Percentiles rank a stretch among this genome's conserved stretches.
Conservation (phyloP, 1,284 basidiomycete genomes). For the Termitomyces sp. region DNA sequence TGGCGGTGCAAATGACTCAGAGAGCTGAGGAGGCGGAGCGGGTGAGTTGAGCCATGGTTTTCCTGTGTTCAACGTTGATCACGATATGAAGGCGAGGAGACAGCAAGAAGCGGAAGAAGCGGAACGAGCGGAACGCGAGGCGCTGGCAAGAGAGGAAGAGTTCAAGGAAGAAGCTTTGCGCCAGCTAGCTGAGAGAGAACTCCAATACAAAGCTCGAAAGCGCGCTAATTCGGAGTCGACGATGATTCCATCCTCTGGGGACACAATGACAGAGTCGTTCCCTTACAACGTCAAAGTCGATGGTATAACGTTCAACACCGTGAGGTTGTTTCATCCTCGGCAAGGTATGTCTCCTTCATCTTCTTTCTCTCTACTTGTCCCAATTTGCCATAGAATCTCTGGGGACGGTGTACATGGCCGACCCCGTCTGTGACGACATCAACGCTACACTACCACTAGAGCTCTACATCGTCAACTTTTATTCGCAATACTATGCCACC, state of each 20-base stretch:
- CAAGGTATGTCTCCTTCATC: constrained; percentile 39
- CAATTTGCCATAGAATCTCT: constrained; percentile 44
- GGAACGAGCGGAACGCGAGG: constrained; percentile 40
- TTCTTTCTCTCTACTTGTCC: background rate
- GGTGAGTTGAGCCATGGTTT: constrained; percentile 28
- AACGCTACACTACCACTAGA: constrained; percentile 55
- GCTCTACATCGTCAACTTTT: constrained; percentile 59
- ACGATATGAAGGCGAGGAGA: constrained; percentile 32
- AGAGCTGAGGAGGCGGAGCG: constrained; percentile 62
- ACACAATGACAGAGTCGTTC: constrained; percentile 61
- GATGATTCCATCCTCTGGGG: constrained; percentile 34
- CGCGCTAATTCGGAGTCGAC: constrained; percentile 3
- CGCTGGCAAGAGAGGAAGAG: constrained; percentile 55
- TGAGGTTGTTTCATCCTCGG: constrained; percentile 65
- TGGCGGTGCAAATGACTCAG: constrained; percentile 69
- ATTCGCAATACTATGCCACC: constrained; percentile 60
- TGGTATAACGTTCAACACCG: constrained; percentile 53
- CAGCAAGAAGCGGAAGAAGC: constrained; percentile 49
- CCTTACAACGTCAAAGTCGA: constrained; percentile 48
- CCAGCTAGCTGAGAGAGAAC: constrained; percentile 47
- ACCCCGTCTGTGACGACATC: constrained; percentile 63
- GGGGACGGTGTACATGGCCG: constrained; percentile 63
- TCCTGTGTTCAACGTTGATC: constrained; percentile 8
- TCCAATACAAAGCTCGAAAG: constrained; percentile 45
- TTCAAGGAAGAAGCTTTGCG: constrained; percentile 56